These are phyloP conservation scores for Hypholoma sublateritium DNA, from an alignment of 768 basidiomycete genomes.

Conservation along the genomic window DNA sequence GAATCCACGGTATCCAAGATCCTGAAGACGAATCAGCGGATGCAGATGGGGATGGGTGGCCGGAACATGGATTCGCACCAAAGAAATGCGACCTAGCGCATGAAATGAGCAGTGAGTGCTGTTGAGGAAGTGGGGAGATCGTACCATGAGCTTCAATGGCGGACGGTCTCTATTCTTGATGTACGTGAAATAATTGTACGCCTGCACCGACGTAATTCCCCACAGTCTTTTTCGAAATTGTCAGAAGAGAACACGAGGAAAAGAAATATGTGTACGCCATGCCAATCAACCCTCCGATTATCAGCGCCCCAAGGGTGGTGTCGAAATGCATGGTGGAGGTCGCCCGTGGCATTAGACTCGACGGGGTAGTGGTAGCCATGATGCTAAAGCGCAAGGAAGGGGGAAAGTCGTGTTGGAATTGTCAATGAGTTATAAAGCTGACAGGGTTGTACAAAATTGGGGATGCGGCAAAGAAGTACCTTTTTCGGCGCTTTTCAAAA, in stretches of 20 bases:
- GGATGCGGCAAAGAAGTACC: too few species aligned
- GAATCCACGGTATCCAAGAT: constrained; percentile 57
- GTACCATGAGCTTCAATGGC: constrained; percentile 27
- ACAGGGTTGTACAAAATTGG: not conserved
- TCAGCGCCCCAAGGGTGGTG: constrained; percentile 54
- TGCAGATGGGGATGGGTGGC: not conserved
- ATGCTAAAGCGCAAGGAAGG: not conserved
- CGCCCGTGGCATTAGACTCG: not conserved
- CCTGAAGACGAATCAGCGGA: constrained; percentile 25
- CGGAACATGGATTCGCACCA: not conserved
- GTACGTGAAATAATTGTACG: constrained; percentile 47
- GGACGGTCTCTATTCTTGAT: constrained; percentile 19
- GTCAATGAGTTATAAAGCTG: not conserved
- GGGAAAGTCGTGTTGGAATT: not conserved
- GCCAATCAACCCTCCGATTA: constrained; percentile 52
- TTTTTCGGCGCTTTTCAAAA: too few species aligned
- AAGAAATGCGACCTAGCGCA: not conserved
- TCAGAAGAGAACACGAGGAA: not conserved
- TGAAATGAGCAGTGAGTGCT: not conserved
- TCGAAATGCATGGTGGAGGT: constrained; percentile 29
- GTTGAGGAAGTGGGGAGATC: not conserved
- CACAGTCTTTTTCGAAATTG: constrained; percentile 41
- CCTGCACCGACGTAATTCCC: constrained; percentile 57
- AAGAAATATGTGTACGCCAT: constrained; percentile 42
- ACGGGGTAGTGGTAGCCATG: not conserved